Base-by-base conservation (phyloP, 257 asterid genomes). In the Solanum chilense region DNA sequence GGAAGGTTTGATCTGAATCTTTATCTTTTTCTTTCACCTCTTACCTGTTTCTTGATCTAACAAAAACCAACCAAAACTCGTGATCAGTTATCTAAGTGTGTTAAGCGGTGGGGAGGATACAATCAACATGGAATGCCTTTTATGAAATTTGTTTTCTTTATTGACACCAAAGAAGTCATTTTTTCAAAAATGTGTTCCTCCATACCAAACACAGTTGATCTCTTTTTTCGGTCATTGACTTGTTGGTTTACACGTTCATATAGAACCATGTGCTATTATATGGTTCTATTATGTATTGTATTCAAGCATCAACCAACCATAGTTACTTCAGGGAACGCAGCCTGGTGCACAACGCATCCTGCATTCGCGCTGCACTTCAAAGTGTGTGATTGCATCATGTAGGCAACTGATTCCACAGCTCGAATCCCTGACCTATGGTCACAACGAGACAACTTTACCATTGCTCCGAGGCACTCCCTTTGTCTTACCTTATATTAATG, bases 1-100 rank as follows among this genome's bases (percentile, higher is more conserved):
- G 99, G 99, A 95, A 92, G 99, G 99, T 96, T 71, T 47, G 96
- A 64, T 74, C 87, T 86, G 25, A 21, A 86, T n/a, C 13, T 12
- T 45, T 45, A 85, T 70, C 47, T 41, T 31, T 58, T 9, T 27
- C 42, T 83, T 25, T 78, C 83, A 56, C 45, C 84, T 80, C 58
- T 39, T 64, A 58, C 18, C 41, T 56, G 41, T 31, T 49, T 21
- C 25, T 44, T 77, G 83, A 42, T 44, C 83, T 42, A 77, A 77
- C 62, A 4, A 44, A 77, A 77, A n/a, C n/a, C n/a, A 25, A 42
- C 8, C 60, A 77, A n/a, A 77, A 77, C 37, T 42, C 1, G 5
- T 39, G 31, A 75, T 12, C 31, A 75, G 20, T 56, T 56, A 56
- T 7, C n/a, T 7, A 18, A 56, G 5, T 56, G 64, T 56, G 64